Evolutionary conservation across 176 grass and related monocot genomes (phyloP).

Genomic region (Triticum monococcum): DNA sequence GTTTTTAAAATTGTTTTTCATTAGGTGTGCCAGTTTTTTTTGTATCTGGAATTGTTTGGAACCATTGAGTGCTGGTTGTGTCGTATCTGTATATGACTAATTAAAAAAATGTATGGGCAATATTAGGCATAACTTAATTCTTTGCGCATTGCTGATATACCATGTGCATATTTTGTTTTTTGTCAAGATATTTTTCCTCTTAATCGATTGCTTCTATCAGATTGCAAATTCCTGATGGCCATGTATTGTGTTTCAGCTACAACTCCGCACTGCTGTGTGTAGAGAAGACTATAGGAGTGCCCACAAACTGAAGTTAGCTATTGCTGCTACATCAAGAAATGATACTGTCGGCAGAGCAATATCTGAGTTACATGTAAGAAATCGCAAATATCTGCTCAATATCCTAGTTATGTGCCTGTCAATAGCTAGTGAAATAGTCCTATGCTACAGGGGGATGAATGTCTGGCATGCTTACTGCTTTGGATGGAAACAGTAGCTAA

Average conservation of each 20-base stretch:
- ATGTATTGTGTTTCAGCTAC: conserved; percentile 60
- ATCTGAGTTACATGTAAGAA: conserved; percentile 75
- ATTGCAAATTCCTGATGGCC: conserved; percentile 31
- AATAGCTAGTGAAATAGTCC: background rate
- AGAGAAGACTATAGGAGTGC: conserved; percentile 82
- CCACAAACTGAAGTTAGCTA: conserved; percentile 76
- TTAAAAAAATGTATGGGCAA: background rate
- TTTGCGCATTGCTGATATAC: background rate
- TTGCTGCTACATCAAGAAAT: conserved; percentile 57
- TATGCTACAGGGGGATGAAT: conserved; percentile 5
- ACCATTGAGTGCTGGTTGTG: background rate
- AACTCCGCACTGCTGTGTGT: conserved; percentile 65
- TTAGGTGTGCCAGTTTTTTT: background rate
- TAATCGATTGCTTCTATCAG: background rate
- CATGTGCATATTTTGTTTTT: background rate
- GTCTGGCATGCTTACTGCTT: background rate
- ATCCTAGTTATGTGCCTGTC: background rate
- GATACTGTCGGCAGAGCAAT: conserved; percentile 81
- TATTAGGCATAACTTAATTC: background rate
- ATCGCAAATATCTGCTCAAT: conserved; percentile 36
- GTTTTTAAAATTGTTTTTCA: background rate
- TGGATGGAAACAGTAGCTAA: conserved; percentile 21
- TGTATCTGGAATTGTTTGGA: conserved; percentile 16
- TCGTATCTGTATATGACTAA: background rate
- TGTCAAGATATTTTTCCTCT: background rate